Conservation (phyloP, 2,329 filamentous ascomycete genomes). For the Aplosporella prunicola region DNA sequence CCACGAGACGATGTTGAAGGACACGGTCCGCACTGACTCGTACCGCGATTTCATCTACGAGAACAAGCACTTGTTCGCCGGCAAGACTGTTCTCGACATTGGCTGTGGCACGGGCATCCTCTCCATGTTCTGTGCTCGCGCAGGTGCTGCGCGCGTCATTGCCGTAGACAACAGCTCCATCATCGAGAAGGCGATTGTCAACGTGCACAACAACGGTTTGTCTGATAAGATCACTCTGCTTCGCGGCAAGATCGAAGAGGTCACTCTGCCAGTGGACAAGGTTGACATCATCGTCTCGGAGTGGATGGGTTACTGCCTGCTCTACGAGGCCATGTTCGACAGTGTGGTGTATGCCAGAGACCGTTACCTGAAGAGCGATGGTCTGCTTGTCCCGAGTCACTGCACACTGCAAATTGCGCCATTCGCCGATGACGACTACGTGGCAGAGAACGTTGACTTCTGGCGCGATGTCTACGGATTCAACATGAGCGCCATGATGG, state of each 20-base stretch:
- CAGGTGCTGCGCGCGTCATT: conserved; percentile 76
- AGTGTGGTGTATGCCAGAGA: conserved; percentile 84
- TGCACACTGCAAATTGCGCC: conserved; percentile 76
- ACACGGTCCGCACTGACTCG: conserved; percentile 75
- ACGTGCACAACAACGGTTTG: conserved; percentile 72
- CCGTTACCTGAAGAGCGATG: conserved; percentile 68
- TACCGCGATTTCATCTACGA: conserved; percentile 94
- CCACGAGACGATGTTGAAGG: conserved; percentile 93
- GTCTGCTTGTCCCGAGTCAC: conserved; percentile 79
- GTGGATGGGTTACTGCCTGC: conserved; percentile 93
- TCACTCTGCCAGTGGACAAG: conserved; percentile 60
- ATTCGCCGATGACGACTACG: conserved; percentile 65
- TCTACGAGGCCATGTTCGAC: conserved; percentile 94
- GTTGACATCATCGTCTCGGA: conserved; percentile 95
- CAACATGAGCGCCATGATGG: conserved; percentile 84
- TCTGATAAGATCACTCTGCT: conserved; percentile 67
- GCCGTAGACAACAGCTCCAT: conserved; percentile 91
- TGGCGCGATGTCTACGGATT: conserved; percentile 94
- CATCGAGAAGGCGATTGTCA: conserved; percentile 76
- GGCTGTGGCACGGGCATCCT: conserved; percentile 77
- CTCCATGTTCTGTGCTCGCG: conserved; percentile 88
- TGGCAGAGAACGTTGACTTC: conserved; percentile 69
- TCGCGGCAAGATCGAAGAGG: conserved; percentile 80
- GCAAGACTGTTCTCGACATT: conserved; percentile 82
- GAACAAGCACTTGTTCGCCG: conserved; percentile 78